These are phyloP conservation scores for Mucor piriformis DNA, from an alignment of 371 early-diverging fungal species.

Conservation along the genomic window DNA sequence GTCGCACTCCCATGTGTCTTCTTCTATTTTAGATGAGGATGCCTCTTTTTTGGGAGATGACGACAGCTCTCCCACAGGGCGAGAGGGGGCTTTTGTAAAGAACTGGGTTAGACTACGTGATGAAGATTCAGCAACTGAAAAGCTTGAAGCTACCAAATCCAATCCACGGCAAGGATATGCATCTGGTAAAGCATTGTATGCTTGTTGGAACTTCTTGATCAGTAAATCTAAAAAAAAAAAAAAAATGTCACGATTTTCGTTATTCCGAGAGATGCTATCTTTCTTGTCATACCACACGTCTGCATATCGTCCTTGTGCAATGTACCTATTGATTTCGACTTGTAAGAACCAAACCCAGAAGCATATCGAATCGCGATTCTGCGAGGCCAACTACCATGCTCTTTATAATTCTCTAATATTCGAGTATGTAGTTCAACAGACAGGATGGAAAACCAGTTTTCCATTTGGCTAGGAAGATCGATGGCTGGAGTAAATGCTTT, in stretches of 20 bases:
- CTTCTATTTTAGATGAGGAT: not conserved
- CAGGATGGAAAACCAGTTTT: constrained; percentile 62
- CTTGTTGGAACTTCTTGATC: constrained; percentile 14
- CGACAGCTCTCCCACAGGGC: not conserved
- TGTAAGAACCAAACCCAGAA: not conserved
- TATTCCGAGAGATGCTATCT: too few species aligned
- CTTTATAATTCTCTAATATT: constrained; percentile 53
- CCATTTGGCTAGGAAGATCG: constrained; percentile 27
- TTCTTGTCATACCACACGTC: constrained; percentile 9
- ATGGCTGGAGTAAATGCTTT: constrained; percentile 56
- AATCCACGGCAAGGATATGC: constrained; percentile 41
- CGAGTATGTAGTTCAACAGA: constrained; percentile 59
- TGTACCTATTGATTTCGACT: constrained; percentile 32
- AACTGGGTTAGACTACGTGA: constrained; percentile 38
- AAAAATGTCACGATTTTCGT: not conserved
- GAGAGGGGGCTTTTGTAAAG: constrained; percentile 17
- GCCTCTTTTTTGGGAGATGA: not conserved
- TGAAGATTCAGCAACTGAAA: constrained; percentile 29
- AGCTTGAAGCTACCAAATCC: constrained; percentile 35
- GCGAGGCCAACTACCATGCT: constrained; percentile 57
- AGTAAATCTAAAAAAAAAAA: constrained; percentile 1
- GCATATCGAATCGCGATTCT: constrained; percentile 25
- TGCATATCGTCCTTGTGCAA: constrained; percentile 20
- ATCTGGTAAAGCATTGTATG: constrained; percentile 30
- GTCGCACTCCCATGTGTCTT: constrained; percentile 31